A percentile compares a stretch with the other conserved stretches of the same genome.
Conservation (phyloP, 352 stramenopile species). For the Pythium coloratum region DNA sequence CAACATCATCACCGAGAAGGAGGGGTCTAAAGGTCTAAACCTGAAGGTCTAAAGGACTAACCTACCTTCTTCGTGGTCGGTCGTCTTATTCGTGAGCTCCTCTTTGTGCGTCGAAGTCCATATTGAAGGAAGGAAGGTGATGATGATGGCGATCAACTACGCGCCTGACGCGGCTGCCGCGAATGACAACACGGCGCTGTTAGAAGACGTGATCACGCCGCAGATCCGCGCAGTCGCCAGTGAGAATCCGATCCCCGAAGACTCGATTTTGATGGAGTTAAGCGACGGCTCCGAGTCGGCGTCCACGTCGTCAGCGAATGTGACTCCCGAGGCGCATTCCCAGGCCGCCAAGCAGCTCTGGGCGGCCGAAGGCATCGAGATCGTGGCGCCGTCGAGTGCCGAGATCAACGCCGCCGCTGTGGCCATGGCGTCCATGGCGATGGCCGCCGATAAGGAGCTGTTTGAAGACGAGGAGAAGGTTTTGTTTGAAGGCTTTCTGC, state of each 20-base stretch:
- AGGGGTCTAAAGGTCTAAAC: no score
- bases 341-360: constrained; percentile 26
- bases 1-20: no score
- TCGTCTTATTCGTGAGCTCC: background rate
- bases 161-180: background rate
- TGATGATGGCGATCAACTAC: constrained; percentile 7
- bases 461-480: constrained; percentile 17
- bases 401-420: constrained; percentile 9
- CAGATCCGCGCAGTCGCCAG: background rate
- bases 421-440: constrained; percentile 11
- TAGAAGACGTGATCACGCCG: constrained; percentile 3
- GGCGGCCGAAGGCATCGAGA: constrained; percentile 27
- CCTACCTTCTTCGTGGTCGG: background rate
- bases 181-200: background rate
- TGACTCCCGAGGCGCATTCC: constrained; percentile 13
- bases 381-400: constrained; percentile 6
- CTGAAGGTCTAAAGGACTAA: no score
- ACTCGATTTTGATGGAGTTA: constrained; percentile 12
- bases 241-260: constrained; percentile 4
- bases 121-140: background rate
- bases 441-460: constrained; percentile 16
- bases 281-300: constrained; percentile 16
- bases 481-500: constrained; percentile 51
- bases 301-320: constrained; percentile 14
- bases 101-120: no score